Evolutionary conservation across 306 rosid genomes (phyloP).

Genomic region (Rubus idaeus): DNA sequence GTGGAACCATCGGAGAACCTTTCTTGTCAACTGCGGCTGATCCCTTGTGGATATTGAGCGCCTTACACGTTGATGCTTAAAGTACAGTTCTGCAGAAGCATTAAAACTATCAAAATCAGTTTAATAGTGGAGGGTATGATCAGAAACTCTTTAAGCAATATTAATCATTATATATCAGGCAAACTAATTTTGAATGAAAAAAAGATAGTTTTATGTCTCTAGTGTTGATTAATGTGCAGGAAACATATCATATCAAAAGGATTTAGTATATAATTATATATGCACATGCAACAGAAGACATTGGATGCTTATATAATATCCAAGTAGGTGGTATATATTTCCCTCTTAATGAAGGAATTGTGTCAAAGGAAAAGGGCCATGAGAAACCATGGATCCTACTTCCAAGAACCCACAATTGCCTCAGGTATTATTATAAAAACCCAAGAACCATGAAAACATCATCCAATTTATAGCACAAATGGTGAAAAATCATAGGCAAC

Average conservation of each 20-base stretch:
- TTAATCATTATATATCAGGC: background rate
- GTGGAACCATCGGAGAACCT: slow-evolving; percentile 38
- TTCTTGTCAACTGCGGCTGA: slow-evolving; percentile 30
- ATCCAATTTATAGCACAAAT: background rate
- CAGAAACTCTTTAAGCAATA: background rate
- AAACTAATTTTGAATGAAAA: background rate
- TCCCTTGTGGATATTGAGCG: slow-evolving; percentile 8
- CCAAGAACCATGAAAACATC: background rate
- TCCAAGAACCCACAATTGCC: background rate
- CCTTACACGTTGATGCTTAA: slow-evolving; percentile 33
- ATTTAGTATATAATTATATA: background rate
- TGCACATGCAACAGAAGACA: background rate
- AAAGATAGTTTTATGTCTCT: background rate
- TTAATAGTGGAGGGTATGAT: background rate
- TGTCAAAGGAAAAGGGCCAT: background rate
- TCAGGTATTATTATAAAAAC: too few relatives aligned
- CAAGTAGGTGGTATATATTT: background rate
- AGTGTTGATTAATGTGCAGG: background rate
- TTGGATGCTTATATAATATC: background rate
- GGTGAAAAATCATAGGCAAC: background rate
- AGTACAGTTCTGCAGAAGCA: slow-evolving; percentile 33
- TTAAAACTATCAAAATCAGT: slow-evolving; percentile 14
- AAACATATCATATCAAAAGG: background rate
- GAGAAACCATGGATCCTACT: background rate
- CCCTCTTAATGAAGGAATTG: background rate